phyloP scores from a whole-genome alignment of 1,139 yeast genomes.

The Maudiozyma humilis region DNA sequence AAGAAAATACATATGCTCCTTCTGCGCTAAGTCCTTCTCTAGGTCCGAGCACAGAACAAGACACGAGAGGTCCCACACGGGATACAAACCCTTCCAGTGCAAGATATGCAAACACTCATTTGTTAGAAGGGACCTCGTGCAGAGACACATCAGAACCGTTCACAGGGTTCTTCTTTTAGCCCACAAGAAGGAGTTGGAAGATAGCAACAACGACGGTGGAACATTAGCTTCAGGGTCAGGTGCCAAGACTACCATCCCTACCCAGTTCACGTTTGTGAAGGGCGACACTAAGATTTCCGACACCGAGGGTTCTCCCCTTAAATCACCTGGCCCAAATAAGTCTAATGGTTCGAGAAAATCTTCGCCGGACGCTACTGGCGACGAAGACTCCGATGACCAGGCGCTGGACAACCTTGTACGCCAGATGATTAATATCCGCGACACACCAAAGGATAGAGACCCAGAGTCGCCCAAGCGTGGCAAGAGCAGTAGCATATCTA shows the following conservation, averaged over 20 bases:
- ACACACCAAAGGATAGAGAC: conserved; percentile 1
- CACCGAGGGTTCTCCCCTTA: neutral
- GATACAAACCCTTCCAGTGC: conserved; percentile 75
- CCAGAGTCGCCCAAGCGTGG: neutral
- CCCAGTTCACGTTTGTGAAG: neutral
- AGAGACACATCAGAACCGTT: conserved; percentile 72
- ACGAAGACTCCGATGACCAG: neutral
- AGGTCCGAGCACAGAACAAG: conserved; percentile 76
- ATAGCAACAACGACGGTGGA: neutral
- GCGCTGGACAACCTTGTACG: conserved; percentile 3
- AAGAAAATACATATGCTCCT: conserved; percentile 66
- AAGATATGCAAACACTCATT: conserved; percentile 62
- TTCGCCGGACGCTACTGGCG: neutral
- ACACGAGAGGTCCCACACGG: conserved; percentile 78
- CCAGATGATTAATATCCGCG: conserved; percentile 3
- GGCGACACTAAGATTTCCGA: neutral
- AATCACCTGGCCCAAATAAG: neutral
- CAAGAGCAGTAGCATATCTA: neutral
- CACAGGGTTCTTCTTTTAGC: conserved; percentile 34
- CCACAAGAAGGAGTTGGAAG: conserved; percentile 4
- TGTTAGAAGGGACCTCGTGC: conserved; percentile 67
- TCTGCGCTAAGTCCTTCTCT: conserved; percentile 73
- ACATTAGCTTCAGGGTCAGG: too few species aligned
- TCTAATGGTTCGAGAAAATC: neutral
- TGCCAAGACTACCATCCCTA: too few species aligned